Conservation (phyloP, 257 asterid genomes). For the Gentiana macrophylla region DNA sequence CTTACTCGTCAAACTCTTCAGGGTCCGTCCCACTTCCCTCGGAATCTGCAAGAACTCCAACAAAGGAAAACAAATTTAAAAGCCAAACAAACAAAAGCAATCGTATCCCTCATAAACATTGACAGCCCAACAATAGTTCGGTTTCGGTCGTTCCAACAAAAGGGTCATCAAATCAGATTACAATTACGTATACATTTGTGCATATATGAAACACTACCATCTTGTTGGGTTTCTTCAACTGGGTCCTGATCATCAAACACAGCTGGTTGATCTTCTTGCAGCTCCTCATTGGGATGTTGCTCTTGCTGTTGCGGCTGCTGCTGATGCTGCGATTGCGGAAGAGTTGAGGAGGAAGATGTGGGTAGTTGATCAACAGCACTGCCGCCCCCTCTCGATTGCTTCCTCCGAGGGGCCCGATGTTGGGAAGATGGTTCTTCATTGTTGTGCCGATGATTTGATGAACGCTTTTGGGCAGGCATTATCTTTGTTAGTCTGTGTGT, state of each 20-base stretch:
- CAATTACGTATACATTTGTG: not conserved
- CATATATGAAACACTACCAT: constrained; percentile 12
- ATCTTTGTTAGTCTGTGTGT: not conserved
- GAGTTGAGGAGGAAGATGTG: too few relatives aligned
- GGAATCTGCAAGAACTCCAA: constrained; percentile 21
- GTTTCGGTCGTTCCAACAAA: too few relatives aligned
- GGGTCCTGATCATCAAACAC: constrained; percentile 13
- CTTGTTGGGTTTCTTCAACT: constrained; percentile 13
- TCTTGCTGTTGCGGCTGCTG: constrained; percentile 7
- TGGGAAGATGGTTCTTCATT: constrained; percentile 11
- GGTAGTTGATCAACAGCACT: constrained; percentile 1
- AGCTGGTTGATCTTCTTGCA: not conserved
- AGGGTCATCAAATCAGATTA: not conserved
- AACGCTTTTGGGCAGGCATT: constrained; percentile 26
- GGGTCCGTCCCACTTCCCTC: constrained; percentile 37
- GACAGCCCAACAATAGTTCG: too few relatives aligned
- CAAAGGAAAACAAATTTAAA: constrained; percentile 3
- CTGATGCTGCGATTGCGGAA: not conserved
- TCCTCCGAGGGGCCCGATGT: constrained; percentile 14
- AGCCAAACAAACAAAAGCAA: not conserved
- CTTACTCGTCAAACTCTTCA: constrained; percentile 34
- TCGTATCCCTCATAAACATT: not conserved
- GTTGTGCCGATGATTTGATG: constrained; percentile 16
- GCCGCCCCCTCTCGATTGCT: constrained; percentile 16
- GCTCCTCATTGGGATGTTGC: constrained; percentile 1